Conservation (phyloP, 768 basidiomycete genomes). For the Fomitopsis serialis region DNA sequence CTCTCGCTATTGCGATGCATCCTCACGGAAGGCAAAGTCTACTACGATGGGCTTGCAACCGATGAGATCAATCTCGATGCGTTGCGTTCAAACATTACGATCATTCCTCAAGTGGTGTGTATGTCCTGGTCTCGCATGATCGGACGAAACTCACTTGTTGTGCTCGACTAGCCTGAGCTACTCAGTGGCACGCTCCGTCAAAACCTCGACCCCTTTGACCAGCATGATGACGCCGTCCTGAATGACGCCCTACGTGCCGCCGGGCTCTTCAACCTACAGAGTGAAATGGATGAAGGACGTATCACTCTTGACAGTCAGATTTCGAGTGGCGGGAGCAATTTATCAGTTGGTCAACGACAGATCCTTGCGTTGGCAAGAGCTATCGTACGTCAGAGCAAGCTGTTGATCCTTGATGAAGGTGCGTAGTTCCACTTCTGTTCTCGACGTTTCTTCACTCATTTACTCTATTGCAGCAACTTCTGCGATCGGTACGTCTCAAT, state of each 20-base stretch:
- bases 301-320: conserved; percentile 43
- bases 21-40: conserved; percentile 40
- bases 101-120: conserved; percentile 35
- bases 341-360: conserved; percentile 55
- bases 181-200: conserved; percentile 50
- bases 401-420: conserved; percentile 57
- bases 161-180: conserved; percentile 35
- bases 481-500: conserved; percentile 1
- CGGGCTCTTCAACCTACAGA: conserved; percentile 38
- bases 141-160: neutral
- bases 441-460: neutral
- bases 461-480: conserved; percentile 1
- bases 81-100: conserved; percentile 40
- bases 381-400: conserved; percentile 48
- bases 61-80: conserved; percentile 39
- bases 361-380: conserved; percentile 56
- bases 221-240: conserved; percentile 46
- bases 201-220: conserved; percentile 56
- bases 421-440: neutral
- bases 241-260: conserved; percentile 44
- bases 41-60: conserved; percentile 38
- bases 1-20: conserved; percentile 47
- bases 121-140: conserved; percentile 11
- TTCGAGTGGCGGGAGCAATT: conserved; percentile 38
- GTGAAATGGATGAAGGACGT: conserved; percentile 27